Evolutionary conservation across 306 rosid genomes (phyloP).

Genomic region (Medicago arabica): DNA sequence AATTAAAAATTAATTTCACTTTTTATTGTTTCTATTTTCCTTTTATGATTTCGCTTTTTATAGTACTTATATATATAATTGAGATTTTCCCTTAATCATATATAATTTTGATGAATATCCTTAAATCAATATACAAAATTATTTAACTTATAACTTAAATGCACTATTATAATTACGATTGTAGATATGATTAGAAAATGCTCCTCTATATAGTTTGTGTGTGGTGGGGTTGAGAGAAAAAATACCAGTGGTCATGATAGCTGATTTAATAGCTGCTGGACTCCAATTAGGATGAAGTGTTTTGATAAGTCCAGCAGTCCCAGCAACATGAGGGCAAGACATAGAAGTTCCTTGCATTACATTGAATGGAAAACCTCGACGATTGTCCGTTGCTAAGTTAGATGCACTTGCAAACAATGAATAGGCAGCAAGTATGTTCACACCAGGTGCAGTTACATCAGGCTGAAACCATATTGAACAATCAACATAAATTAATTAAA

Average conservation of each 20-base stretch:
- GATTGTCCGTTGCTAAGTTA: conserved; percentile 31
- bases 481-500: background rate
- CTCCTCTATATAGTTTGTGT: no score
- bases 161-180: no score
- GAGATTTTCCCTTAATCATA: no score
- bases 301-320: conserved; percentile 47
- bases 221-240: background rate
- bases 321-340: conserved; percentile 47
- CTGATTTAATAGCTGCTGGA: conserved; percentile 52
- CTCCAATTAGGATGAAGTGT: conserved; percentile 52
- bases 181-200: no score
- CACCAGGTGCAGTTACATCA: conserved; percentile 59
- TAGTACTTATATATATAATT: no score
- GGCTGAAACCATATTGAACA: conserved; percentile 28
- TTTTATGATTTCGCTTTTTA: no score
- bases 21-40: no score
- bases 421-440: conserved; percentile 60
- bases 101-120: no score
- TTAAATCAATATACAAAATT: no score
- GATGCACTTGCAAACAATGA: conserved; percentile 45
- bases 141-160: no score
- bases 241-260: conserved; percentile 73
- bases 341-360: conserved; percentile 65
- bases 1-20: no score
- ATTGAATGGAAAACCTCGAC: conserved; percentile 49